phyloP scores from a whole-genome alignment of 768 basidiomycete genomes.

The Pluteus cervinus region DNA sequence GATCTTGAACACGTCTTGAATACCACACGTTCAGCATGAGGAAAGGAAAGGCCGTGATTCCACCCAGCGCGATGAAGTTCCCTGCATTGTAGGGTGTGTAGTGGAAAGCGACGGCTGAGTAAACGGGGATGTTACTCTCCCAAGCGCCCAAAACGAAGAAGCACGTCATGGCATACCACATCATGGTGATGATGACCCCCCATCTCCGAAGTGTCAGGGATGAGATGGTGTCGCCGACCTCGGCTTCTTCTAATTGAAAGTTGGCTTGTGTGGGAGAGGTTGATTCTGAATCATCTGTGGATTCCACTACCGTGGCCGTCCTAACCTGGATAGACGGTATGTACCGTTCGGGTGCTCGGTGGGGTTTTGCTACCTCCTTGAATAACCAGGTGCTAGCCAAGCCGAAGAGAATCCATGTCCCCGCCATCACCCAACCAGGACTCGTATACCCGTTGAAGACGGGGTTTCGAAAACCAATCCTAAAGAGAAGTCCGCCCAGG shows the following conservation, averaged over 20 bases:
- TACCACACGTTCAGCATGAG: conserved; percentile 54
- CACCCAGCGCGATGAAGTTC: conserved; percentile 68
- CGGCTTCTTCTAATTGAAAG: too few relatives aligned
- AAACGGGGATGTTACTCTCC: conserved; percentile 66
- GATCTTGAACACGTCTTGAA: conserved; percentile 54
- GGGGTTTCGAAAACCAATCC: conserved; percentile 46
- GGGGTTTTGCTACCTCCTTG: too few relatives aligned
- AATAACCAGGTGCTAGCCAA: conserved; percentile 25
- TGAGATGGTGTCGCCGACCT: too few relatives aligned
- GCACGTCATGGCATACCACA: conserved; percentile 64
- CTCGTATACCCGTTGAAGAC: conserved; percentile 67
- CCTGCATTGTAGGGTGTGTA: conserved; percentile 61
- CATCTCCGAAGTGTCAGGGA: too few relatives aligned
- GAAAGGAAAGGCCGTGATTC: conserved; percentile 57
- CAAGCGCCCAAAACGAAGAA: conserved; percentile 68
- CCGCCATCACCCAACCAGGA: conserved; percentile 62
- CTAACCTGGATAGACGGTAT: too few relatives aligned
- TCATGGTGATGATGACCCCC: conserved; percentile 57
- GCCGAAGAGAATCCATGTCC: conserved; percentile 49
- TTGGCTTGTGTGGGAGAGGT: too few relatives aligned
- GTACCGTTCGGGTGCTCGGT: too few relatives aligned
- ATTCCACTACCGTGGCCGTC: too few relatives aligned
- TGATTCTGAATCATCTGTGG: too few relatives aligned
- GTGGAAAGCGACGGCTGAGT: conserved; percentile 39
- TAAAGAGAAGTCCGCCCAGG: conserved; percentile 55